Evolutionary conservation across 768 basidiomycete genomes (phyloP).

Genomic region (Phaeotremella fagi): DNA sequence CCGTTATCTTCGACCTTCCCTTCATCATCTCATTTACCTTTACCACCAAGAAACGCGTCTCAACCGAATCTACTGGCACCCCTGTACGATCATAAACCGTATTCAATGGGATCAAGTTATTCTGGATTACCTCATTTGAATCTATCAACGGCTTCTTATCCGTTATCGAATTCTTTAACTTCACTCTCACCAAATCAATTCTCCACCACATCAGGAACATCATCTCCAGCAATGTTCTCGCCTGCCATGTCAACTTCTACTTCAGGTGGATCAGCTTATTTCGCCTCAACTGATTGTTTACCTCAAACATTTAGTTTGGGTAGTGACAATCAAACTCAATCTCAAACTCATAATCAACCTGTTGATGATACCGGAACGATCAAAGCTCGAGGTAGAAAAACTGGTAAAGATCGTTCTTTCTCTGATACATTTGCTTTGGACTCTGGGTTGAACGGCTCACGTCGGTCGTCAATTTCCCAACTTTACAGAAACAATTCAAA

Average conservation of each 20-base stretch:
- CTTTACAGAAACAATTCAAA: neutral
- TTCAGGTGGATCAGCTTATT: neutral
- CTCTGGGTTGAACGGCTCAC: neutral
- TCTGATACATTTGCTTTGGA: neutral
- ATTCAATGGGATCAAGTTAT: neutral
- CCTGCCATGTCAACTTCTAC: slow-evolving; percentile 16
- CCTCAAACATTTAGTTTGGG: neutral
- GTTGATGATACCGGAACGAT: neutral
- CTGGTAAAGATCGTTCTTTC: neutral
- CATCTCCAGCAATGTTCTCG: slow-evolving; percentile 27
- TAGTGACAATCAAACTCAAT: neutral
- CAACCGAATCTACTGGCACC: neutral
- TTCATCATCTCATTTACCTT: neutral
- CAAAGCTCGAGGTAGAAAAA: neutral
- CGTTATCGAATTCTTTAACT: slow-evolving; percentile 6
- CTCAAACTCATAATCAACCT: neutral
- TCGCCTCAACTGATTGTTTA: neutral
- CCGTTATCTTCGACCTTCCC: neutral
- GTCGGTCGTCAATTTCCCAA: neutral
- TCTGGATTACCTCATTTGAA: neutral
- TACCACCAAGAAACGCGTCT: neutral
- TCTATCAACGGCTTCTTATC: slow-evolving; percentile 5
- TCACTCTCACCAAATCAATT: slow-evolving; percentile 16
- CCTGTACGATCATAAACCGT: neutral
- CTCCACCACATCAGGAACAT: slow-evolving; percentile 27